phyloP scores from a whole-genome alignment of 768 basidiomycete species.

The Myochromella boudieri region DNA sequence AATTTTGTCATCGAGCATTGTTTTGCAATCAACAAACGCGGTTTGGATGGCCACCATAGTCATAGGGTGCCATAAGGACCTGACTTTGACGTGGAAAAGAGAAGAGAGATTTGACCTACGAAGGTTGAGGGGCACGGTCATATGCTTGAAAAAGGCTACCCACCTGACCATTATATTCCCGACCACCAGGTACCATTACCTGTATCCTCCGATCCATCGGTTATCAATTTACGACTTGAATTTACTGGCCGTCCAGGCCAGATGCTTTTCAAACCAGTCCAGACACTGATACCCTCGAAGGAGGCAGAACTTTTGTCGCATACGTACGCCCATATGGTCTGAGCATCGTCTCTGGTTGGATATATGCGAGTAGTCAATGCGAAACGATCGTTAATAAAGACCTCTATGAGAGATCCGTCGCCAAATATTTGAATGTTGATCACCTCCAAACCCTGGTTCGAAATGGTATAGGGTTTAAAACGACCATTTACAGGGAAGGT shows the following conservation, averaged over 20 bases:
- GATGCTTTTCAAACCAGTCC: not conserved
- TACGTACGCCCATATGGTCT: not conserved
- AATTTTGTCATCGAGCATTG: too few species aligned
- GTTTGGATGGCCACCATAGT: too few species aligned
- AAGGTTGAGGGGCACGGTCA: too few species aligned
- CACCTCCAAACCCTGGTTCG: not conserved
- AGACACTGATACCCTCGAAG: not conserved
- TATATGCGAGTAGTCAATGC: constrained; percentile 1
- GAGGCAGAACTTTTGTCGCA: not conserved
- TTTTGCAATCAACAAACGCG: too few species aligned
- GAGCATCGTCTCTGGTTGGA: constrained; percentile 2
- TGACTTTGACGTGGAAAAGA: too few species aligned
- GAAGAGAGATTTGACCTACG: too few species aligned
- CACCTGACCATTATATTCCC: too few species aligned
- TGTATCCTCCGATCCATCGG: not conserved
- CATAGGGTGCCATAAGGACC: too few species aligned
- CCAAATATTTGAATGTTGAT: not conserved
- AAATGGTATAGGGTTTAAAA: not conserved
- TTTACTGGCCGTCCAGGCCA: not conserved
- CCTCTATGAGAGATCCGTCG: not conserved
- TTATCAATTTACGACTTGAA: not conserved
- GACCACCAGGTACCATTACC: constrained; percentile 4
- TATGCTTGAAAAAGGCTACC: too few species aligned
- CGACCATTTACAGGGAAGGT: not conserved
- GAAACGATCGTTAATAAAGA: constrained; percentile 1